These are phyloP conservation scores for Camellia japonica DNA, from an alignment of 148 eudicot genomes.

Conservation along the genomic window DNA sequence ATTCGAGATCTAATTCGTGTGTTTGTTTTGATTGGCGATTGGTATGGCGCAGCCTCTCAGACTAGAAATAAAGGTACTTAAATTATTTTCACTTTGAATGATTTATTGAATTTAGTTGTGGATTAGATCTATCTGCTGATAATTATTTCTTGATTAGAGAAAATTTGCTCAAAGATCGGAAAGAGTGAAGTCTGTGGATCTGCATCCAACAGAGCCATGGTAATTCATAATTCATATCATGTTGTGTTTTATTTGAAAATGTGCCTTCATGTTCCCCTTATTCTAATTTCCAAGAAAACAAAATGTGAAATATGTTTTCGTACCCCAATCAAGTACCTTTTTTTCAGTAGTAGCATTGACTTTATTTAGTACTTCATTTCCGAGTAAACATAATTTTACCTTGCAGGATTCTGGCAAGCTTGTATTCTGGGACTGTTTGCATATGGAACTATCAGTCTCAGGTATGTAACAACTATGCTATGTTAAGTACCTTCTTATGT, in stretches of 20 bases:
- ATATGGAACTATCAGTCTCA: constrained; percentile 73
- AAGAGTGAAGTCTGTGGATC: constrained; percentile 80
- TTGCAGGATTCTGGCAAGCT: constrained; percentile 74
- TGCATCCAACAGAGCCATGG: constrained; percentile 88
- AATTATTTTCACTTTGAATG: neutral
- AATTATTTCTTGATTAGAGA: constrained; percentile 44
- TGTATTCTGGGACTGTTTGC: constrained; percentile 81
- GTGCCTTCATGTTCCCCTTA: neutral
- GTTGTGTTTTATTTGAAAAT: neutral
- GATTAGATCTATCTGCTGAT: constrained; percentile 5
- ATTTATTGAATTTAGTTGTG: too few species aligned
- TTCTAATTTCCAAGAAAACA: neutral
- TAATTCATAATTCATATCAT: constrained; percentile 16
- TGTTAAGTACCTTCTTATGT: neutral
- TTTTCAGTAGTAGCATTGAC: neutral
- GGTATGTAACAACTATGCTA: constrained; percentile 38
- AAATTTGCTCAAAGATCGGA: constrained; percentile 75
- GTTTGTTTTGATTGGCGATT: too few species aligned
- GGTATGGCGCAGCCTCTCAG: constrained; percentile 65
- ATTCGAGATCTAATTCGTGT: too few species aligned
- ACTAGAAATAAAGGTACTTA: constrained; percentile 72
- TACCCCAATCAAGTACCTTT: neutral
- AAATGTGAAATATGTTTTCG: neutral
- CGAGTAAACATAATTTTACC: neutral
- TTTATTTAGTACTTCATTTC: neutral